Conservation (phyloP, 805 yeast genomes). For the Maudiozyma barnettii region DNA sequence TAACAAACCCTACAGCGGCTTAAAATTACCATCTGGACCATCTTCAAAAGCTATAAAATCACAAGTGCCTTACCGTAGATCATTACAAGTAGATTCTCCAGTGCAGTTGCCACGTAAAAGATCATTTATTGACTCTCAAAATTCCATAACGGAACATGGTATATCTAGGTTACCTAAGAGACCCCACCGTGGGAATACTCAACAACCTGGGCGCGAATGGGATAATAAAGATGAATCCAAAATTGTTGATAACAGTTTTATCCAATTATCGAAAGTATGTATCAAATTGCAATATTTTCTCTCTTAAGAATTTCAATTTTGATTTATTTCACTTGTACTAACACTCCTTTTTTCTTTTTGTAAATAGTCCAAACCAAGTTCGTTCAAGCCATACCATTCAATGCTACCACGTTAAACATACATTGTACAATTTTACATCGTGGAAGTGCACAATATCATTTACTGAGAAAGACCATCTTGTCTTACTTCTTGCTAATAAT, state of each 20-base stretch:
- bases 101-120: too few species aligned
- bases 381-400: not conserved
- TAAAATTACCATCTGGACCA: too few species aligned
- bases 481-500: too few species aligned
- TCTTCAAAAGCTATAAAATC: too few species aligned
- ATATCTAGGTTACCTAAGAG: not conserved
- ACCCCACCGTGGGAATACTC: not conserved
- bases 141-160: not conserved
- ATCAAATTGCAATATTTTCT: not conserved
- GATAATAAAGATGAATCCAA: not conserved
- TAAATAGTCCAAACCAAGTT: not conserved
- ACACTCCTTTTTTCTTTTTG: not conserved
- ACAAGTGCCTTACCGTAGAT: too few species aligned
- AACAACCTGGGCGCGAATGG: not conserved
- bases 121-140: not conserved
- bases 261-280: not conserved
- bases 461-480: not conserved
- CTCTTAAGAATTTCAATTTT: not conserved
- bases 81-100: too few species aligned
- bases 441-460: not conserved
- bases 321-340: not conserved
- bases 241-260: not conserved
- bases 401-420: not conserved
- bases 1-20: too few species aligned
- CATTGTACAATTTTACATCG: not conserved